These are phyloP conservation scores for Parasarocladium wereldwijsianum DNA, from an alignment of 2,329 filamentous ascomycete genomes.

Conservation along the genomic window DNA sequence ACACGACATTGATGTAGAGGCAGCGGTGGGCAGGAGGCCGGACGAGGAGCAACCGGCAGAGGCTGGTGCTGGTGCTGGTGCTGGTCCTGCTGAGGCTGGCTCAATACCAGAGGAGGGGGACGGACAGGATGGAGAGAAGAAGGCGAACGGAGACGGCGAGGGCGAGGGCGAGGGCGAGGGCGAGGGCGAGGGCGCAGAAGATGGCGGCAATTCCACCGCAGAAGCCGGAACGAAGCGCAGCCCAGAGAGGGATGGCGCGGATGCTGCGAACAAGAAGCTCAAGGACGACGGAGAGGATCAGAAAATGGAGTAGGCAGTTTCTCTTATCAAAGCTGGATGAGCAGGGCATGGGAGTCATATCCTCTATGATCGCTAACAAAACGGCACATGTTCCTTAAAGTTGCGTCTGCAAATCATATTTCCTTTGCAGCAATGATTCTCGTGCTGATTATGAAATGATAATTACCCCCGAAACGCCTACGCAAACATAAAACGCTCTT, in stretches of 20 bases:
- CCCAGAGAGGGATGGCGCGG: conserved; percentile 32
- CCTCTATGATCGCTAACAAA: too few species aligned
- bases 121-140: not conserved
- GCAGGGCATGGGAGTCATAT: too few species aligned
- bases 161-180: conserved; percentile 7
- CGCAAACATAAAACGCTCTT: too few species aligned
- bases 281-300: conserved; percentile 24
- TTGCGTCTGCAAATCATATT: not conserved
- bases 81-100: too few species aligned
- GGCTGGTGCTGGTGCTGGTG: not conserved
- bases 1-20: conserved; percentile 44
- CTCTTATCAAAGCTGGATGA: too few species aligned
- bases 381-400: not conserved
- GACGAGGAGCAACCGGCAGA: conserved; percentile 13
- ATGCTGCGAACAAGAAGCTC: conserved; percentile 33
- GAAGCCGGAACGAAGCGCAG: conserved; percentile 37
- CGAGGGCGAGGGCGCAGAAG: conserved; percentile 7
- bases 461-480: too few species aligned
- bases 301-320: too few species aligned
- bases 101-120: not conserved
- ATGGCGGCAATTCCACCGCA: conserved; percentile 14
- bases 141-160: not conserved
- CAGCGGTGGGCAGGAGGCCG: conserved; percentile 41
- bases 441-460: too few species aligned
- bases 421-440: not conserved